Percentiles rank a stretch among this genome's conserved stretches.
These are phyloP conservation scores for Saccharomyces pastorianus DNA, from an alignment of 1,139 yeast genomes.

Conservation along the genomic window DNA sequence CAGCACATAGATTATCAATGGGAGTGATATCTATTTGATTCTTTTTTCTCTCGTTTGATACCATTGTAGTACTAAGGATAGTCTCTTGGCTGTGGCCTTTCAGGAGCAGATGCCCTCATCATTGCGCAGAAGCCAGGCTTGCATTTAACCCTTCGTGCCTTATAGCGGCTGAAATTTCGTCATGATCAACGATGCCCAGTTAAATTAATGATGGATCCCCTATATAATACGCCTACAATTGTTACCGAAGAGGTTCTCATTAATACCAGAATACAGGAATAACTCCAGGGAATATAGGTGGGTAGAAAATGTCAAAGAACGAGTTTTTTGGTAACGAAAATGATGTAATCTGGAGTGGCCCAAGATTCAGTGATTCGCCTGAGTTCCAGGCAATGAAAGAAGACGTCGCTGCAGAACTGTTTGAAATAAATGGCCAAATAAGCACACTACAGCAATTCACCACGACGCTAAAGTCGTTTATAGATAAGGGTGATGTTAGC, in stretches of 20 bases:
- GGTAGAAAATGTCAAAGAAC: conserved; percentile 1
- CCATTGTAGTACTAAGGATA: not conserved
- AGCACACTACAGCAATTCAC: conserved; percentile 44
- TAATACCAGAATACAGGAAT: not conserved
- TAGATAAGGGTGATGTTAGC: conserved; percentile 19
- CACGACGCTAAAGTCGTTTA: conserved; percentile 29
- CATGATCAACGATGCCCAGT: not conserved
- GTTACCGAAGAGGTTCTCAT: not conserved
- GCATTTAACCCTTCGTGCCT: not conserved
- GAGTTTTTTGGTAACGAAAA: not conserved
- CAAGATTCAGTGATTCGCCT: conserved; percentile 47
- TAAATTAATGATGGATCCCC: not conserved
- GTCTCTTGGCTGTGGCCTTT: not conserved
- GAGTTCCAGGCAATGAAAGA: conserved; percentile 46
- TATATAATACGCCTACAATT: not conserved
- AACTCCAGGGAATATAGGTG: not conserved
- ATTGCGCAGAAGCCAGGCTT: not conserved
- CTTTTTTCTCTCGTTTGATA: not conserved
- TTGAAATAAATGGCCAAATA: conserved; percentile 48
- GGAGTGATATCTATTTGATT: not conserved
- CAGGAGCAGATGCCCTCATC: not conserved
- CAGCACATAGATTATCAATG: conserved; percentile 1
- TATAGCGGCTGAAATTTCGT: not conserved
- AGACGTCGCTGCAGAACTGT: conserved; percentile 39
- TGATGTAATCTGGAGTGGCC: conserved; percentile 1